Conservation (phyloP, 106 monocot genomes). For the Platanthera zijinensis region DNA sequence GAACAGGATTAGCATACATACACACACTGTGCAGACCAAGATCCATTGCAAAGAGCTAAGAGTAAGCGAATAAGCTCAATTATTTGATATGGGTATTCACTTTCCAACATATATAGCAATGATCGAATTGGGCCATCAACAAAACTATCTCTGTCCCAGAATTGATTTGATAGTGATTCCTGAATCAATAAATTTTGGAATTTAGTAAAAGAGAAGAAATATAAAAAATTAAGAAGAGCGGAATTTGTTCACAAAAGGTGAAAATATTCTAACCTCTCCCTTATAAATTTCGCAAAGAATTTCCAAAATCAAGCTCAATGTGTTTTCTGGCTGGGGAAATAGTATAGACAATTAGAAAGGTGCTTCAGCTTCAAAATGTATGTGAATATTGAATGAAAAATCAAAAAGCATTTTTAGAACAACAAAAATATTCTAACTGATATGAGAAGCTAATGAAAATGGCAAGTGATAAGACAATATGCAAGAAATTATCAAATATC, state of each 20-base stretch:
- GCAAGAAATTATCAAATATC: neutral
- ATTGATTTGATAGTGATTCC: constrained; percentile 86
- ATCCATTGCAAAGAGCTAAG: constrained; percentile 80
- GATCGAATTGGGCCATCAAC: constrained; percentile 94
- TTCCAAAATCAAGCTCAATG: constrained; percentile 45
- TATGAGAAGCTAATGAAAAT: neutral
- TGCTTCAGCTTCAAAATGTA: neutral
- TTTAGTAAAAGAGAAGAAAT: neutral
- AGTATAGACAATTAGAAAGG: constrained; percentile 14
- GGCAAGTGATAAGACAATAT: neutral
- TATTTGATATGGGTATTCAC: constrained; percentile 69
- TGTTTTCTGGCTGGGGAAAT: constrained; percentile 39
- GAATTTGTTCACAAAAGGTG: neutral
- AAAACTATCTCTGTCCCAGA: constrained; percentile 91
- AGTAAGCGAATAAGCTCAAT: constrained; percentile 52
- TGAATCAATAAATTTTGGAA: constrained; percentile 24
- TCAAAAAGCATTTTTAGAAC: neutral
- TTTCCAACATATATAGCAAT: constrained; percentile 66
- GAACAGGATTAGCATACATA: constrained; percentile 34
- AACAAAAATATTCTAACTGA: neutral
- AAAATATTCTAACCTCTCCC: constrained; percentile 54
- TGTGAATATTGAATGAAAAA: constrained; percentile 1
- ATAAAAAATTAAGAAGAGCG: neutral
- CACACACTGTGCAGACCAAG: constrained; percentile 92
- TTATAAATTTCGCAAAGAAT: constrained; percentile 62